These are phyloP conservation scores for Medicago ruthenica DNA, from an alignment of 306 rosid species.

Conservation along the genomic window DNA sequence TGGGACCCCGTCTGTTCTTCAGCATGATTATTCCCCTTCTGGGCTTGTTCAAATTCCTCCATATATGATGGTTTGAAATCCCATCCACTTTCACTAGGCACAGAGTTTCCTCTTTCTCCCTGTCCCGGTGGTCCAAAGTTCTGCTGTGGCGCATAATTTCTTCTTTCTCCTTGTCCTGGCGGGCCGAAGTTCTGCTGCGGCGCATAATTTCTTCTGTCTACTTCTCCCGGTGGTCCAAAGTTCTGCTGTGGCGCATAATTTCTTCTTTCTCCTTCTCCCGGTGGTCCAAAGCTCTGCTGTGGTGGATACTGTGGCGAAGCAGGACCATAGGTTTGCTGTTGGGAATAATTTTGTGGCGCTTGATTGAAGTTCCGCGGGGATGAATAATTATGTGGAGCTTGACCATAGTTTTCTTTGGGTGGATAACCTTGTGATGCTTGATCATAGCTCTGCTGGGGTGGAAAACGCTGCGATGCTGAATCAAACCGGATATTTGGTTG, in stretches of 20 bases:
- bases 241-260: constrained; percentile 46
- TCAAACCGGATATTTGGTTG: constrained; percentile 37
- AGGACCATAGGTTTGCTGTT: constrained; percentile 43
- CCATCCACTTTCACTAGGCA: constrained; percentile 47
- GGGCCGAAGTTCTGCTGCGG: constrained; percentile 53
- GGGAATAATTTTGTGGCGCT: constrained; percentile 41
- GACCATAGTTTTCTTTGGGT: constrained; percentile 52
- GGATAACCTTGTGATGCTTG: constrained; percentile 42
- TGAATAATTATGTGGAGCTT: constrained; percentile 36
- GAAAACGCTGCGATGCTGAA: constrained; percentile 35
- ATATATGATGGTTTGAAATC: constrained; percentile 64
- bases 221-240: constrained; percentile 50
- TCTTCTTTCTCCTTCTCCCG: constrained; percentile 42
- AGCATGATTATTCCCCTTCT: constrained; percentile 33
- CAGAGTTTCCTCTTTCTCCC: constrained; percentile 55
- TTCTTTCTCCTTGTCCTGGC: constrained; percentile 50
- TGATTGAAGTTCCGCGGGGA: constrained; percentile 52
- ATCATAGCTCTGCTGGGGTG: constrained; percentile 39
- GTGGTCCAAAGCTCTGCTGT: constrained; percentile 48
- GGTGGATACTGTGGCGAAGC: constrained; percentile 45
- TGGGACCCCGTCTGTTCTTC: constrained; percentile 53
- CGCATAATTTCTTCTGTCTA: constrained; percentile 41
- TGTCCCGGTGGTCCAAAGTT: constrained; percentile 56
- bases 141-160: constrained; percentile 44
- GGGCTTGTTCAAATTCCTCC: constrained; percentile 53